These are phyloP conservation scores for Trichoderma simmonsii DNA, from an alignment of 2,329 filamentous ascomycete species.

Conservation along the genomic window DNA sequence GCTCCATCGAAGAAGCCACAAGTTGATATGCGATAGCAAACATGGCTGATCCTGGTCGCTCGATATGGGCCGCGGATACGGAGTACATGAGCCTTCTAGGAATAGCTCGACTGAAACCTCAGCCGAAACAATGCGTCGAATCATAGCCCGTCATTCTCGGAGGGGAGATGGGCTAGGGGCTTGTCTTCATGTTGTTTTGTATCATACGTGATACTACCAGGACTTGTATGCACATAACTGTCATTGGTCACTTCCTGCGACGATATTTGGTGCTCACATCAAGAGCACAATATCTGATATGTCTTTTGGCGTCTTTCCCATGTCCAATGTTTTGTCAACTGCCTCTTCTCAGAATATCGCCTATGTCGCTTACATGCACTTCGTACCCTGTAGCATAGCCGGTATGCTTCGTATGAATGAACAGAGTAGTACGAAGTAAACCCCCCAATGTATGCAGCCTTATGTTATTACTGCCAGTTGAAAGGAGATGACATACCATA, in stretches of 20 bases:
- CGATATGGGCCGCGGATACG: background rate
- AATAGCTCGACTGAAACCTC: constrained; percentile 6
- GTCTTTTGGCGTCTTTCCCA: background rate
- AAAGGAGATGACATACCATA: background rate
- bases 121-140: background rate
- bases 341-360: too few species aligned
- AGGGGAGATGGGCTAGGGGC: background rate
- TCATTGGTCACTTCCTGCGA: background rate
- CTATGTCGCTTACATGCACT: background rate
- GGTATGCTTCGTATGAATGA: background rate
- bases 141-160: background rate
- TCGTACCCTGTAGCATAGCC: too few species aligned
- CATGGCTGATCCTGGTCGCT: background rate
- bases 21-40: background rate
- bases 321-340: background rate
- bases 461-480: background rate
- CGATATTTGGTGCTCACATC: background rate
- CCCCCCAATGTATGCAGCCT: background rate
- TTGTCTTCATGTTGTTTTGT: background rate
- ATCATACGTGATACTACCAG: background rate
- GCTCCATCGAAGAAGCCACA: background rate
- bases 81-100: background rate
- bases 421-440: background rate
- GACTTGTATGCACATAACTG: background rate
- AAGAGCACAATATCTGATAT: background rate